Evolutionary conservation across 768 basidiomycete genomes (phyloP).

Genomic region (Hysterangium stoloniferum): DNA sequence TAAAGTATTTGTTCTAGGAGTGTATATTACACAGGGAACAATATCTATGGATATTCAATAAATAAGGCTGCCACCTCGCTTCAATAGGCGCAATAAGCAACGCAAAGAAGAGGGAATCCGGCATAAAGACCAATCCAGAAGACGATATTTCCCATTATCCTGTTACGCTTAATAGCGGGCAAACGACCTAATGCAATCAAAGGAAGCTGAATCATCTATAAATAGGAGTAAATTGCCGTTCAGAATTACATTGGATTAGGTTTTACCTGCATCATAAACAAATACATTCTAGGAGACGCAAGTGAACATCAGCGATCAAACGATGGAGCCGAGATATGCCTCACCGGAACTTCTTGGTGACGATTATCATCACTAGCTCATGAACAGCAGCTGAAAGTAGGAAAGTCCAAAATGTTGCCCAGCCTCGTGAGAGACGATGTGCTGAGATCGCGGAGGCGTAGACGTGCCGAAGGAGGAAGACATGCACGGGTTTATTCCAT

Average conservation of each 20-base stretch:
- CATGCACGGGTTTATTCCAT: conserved; percentile 97
- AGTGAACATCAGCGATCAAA: background rate
- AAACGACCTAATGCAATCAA: conserved; percentile 76
- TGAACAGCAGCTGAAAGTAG: conserved; percentile 83
- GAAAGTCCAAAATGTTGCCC: conserved; percentile 93
- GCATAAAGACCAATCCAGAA: conserved; percentile 93
- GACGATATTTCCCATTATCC: conserved; percentile 71
- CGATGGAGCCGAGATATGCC: conserved; percentile 18
- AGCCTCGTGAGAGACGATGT: conserved; percentile 62
- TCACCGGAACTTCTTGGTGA: conserved; percentile 84
- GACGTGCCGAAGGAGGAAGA: conserved; percentile 90
- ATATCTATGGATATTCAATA: too few relatives aligned
- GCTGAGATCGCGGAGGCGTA: conserved; percentile 82
- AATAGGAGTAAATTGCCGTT: background rate
- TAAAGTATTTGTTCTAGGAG: too few relatives aligned
- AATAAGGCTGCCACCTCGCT: too few relatives aligned
- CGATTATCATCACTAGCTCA: conserved; percentile 94
- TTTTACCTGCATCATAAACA: conserved; percentile 67
- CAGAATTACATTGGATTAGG: background rate
- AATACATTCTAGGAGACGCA: conserved; percentile 70
- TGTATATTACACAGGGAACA: too few relatives aligned
- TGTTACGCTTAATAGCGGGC: conserved; percentile 73
- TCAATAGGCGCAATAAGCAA: conserved; percentile 56
- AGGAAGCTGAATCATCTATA: conserved; percentile 82
- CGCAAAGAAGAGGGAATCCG: conserved; percentile 90